Evolutionary conservation across 257 asterid genomes (phyloP), one percentile per base, ranked within the genome.

Genomic region (Lithospermum erythrorhizon): DNA sequence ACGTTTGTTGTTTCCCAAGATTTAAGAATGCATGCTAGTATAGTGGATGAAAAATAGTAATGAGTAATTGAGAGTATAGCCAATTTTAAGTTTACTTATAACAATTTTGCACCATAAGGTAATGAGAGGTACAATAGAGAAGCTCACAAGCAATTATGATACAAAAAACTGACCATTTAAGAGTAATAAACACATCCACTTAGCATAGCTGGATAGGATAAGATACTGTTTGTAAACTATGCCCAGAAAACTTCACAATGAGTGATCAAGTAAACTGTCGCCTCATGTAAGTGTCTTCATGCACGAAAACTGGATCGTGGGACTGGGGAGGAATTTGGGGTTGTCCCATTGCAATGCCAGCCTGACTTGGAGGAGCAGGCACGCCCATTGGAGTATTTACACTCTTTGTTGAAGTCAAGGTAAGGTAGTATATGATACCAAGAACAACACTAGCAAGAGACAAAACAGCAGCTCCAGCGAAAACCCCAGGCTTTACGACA

Each of bases 261-360:
- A 9, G 57, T 56, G 29, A 29, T 71, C 79, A 90, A 5, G 78
- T 72, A 18, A 83, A 73, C 64, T 82, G 94, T 63, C 95, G 90
- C 73, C 95, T 84, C 76, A 68, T 68, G 70, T 93, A 93, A 22
- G 98, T 91, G 72, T 88, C 98, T 77, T 84, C 95, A 30, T 84
- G 98, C 73, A 86, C 97, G 55, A 86, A 91, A 59, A 88, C 87
- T 7, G 98, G 95, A 24, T 63, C 84, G 65, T 75, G 86, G 57
- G 29, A 45, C 41, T 73, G 78, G 15, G 77, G 78, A 20, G 96
- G 84, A 68, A 83, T 68, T 47, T 84, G 98, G 48, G 97, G 94
- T 20, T 81, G 95, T 55, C 87, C 97, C 94, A 88, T 84, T 6
- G 89, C 95, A 69, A 91, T 80, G 62, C 85, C 85, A 55, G 83